Evolutionary conservation across 352 stramenopile genomes (phyloP).

Genomic region (Globisporangium recalcitrans): DNA sequence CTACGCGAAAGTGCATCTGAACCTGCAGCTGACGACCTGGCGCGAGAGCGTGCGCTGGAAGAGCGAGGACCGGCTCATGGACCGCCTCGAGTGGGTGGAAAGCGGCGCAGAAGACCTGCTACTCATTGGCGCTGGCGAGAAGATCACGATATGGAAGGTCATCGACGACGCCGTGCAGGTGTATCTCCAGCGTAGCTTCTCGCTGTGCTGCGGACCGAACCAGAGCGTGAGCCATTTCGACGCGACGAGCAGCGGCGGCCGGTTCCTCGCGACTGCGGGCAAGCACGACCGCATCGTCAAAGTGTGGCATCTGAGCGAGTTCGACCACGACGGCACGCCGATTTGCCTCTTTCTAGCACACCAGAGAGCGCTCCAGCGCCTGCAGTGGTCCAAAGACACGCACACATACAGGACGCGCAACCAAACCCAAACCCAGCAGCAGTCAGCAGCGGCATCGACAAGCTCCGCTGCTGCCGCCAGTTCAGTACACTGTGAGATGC

Average conservation of each 20-base stretch:
- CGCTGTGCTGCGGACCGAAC: slow-evolving; percentile 18
- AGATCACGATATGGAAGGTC: slow-evolving; percentile 78
- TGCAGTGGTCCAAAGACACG: slow-evolving; percentile 52
- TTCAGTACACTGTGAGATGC: slow-evolving; percentile 36
- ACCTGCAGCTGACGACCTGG: slow-evolving; percentile 64
- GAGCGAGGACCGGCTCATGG: slow-evolving; percentile 52
- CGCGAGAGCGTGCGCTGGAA: slow-evolving; percentile 67
- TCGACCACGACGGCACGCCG: slow-evolving; percentile 47
- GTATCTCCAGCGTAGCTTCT: slow-evolving; percentile 72
- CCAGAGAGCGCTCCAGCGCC: slow-evolving; percentile 39
- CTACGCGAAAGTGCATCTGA: slow-evolving; percentile 66
- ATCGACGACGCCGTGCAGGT: slow-evolving; percentile 74
- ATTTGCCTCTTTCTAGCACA: slow-evolving; percentile 63
- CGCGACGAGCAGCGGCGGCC: slow-evolving; percentile 40
- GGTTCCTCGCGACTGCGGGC: slow-evolving; percentile 55
- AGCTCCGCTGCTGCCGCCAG: neutral
- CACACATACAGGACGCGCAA: slow-evolving; percentile 44
- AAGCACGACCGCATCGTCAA: slow-evolving; percentile 69
- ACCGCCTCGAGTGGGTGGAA: slow-evolving; percentile 71
- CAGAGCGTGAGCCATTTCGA: slow-evolving; percentile 48
- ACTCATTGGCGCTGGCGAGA: slow-evolving; percentile 59
- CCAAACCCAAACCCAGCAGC: neutral
- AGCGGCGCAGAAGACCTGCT: slow-evolving; percentile 63
- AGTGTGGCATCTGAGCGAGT: slow-evolving; percentile 51
- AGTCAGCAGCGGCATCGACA: slow-evolving; percentile 6